Conservation (phyloP, 2,329 filamentous ascomycete species). For the Clarireedia sp. region DNA sequence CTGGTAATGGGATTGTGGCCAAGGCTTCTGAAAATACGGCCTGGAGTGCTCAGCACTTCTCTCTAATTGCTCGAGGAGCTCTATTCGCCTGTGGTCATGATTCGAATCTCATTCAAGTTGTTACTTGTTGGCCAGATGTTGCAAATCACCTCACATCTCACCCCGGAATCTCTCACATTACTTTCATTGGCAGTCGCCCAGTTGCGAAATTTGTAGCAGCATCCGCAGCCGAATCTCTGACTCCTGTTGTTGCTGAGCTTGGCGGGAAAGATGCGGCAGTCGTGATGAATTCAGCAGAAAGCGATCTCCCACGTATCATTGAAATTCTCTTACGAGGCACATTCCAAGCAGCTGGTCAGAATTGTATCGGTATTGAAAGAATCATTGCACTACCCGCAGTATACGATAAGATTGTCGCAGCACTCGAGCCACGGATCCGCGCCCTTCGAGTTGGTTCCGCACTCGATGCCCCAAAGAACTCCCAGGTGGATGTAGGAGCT, state of each 20-base stretch:
- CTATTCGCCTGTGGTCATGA: slow-evolving; percentile 77
- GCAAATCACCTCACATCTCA: slow-evolving; percentile 81
- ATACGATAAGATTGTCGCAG: slow-evolving; percentile 63
- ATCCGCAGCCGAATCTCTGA: slow-evolving; percentile 79
- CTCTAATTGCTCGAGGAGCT: slow-evolving; percentile 68
- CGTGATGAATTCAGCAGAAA: slow-evolving; percentile 64
- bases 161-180: slow-evolving; percentile 75
- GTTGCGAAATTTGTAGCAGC: slow-evolving; percentile 84
- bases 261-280: slow-evolving; percentile 93
- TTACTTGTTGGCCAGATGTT: slow-evolving; percentile 80
- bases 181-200: slow-evolving; percentile 86
- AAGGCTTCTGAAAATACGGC: slow-evolving; percentile 95
- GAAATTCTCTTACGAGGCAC: slow-evolving; percentile 85
- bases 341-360: slow-evolving; percentile 93
- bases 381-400: slow-evolving; percentile 72
- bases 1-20: slow-evolving; percentile 85
- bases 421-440: slow-evolving; percentile 66
- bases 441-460: slow-evolving; percentile 68
- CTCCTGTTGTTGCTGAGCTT: slow-evolving; percentile 80
- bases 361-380: slow-evolving; percentile 95
- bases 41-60: slow-evolving; percentile 83
- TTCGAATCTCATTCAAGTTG: slow-evolving; percentile 70
- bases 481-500: slow-evolving; percentile 72
- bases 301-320: slow-evolving; percentile 61
- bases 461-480: slow-evolving; percentile 39